These are phyloP conservation scores for Tolypocladium sp. DNA, from an alignment of 2,329 filamentous ascomycete genomes.

Conservation along the genomic window DNA sequence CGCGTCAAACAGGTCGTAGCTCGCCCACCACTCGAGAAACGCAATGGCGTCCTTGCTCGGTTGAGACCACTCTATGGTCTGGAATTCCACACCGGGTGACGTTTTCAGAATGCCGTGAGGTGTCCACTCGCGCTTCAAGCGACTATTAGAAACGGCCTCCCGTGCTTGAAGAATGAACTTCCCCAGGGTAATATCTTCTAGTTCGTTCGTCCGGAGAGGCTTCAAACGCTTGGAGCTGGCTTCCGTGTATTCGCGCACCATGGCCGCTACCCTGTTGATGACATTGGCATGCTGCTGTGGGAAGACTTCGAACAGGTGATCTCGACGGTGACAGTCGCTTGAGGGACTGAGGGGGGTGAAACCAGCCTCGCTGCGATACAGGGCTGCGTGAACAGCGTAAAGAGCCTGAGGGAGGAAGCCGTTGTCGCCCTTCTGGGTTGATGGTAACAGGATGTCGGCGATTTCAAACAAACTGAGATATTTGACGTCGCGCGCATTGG, in stretches of 20 bases:
- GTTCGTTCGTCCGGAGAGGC: constrained; percentile 8
- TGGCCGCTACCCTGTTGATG: constrained; percentile 19
- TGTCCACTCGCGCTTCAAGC: constrained; percentile 38
- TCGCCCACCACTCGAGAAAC: constrained; percentile 63
- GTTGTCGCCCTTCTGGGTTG: constrained; percentile 21
- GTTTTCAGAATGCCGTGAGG: constrained; percentile 34
- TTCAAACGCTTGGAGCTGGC: constrained; percentile 7
- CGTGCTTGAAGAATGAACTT: constrained; percentile 42
- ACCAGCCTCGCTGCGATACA: constrained; percentile 49
- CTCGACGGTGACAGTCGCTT: constrained; percentile 36
- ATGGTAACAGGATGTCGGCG: constrained; percentile 32
- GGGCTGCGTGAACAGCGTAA: constrained; percentile 61
- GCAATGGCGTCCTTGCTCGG: constrained; percentile 42
- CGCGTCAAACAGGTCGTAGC: constrained; percentile 42
- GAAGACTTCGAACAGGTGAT: constrained; percentile 51
- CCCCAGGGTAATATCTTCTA: constrained; percentile 18
- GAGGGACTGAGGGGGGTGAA: constrained; percentile 46
- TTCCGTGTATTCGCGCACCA: constrained; percentile 23
- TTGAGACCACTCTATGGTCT: constrained; percentile 17
- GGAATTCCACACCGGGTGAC: constrained; percentile 13
- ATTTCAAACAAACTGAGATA: constrained; percentile 44
- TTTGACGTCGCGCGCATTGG: constrained; percentile 23
- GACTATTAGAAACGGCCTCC: constrained; percentile 39
- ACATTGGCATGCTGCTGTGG: constrained; percentile 18
- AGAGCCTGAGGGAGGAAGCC: constrained; percentile 39